These are phyloP conservation scores for Brassica napus DNA, from an alignment of 345 rosid genomes.

Conservation along the genomic window Da-Ae NC_063445.1:50057001-50057500, in stretches of 20 bases:
- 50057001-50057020: slow-evolving; percentile 63
- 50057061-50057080: slow-evolving; percentile 52
- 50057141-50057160: slow-evolving; percentile 56
- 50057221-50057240: slow-evolving; percentile 64
- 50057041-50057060: slow-evolving; percentile 60
- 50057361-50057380: slow-evolving; percentile 43
- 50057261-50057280: slow-evolving; percentile 50
- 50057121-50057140: slow-evolving; percentile 62
- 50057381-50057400: slow-evolving; percentile 57
- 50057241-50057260: slow-evolving; percentile 66
- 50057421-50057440: slow-evolving; percentile 66
- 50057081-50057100: slow-evolving; percentile 54
- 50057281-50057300: slow-evolving; percentile 52
- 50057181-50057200: slow-evolving; percentile 57
- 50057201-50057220: slow-evolving; percentile 32
- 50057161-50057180: slow-evolving; percentile 63
- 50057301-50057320: slow-evolving; percentile 51
- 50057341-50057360: slow-evolving; percentile 76
- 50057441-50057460: slow-evolving; percentile 49
- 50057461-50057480: slow-evolving; percentile 55
- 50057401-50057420: slow-evolving; percentile 61
- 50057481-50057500: slow-evolving; percentile 61
- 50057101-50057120: slow-evolving; percentile 58
- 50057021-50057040: slow-evolving; percentile 74
- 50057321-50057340: slow-evolving; percentile 66